These are phyloP conservation scores for Peterozyma xylosa DNA, from an alignment of 805 yeast species.

Conservation along the genomic window DNA sequence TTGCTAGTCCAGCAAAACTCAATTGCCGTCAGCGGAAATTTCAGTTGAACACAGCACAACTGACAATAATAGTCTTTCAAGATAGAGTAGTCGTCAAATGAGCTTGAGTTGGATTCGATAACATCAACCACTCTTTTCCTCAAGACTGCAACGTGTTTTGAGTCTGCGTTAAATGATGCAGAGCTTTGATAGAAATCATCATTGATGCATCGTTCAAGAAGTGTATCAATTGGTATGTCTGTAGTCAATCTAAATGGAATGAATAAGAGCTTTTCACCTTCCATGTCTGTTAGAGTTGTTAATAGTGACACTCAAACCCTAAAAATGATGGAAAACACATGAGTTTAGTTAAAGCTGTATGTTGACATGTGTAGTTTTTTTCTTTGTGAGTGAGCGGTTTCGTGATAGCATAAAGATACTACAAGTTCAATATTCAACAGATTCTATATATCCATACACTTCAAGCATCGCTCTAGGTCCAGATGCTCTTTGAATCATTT, in stretches of 20 bases:
- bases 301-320: neutral
- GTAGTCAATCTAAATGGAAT: constrained; percentile 8
- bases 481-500: too few species aligned
- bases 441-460: too few species aligned
- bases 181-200: constrained; percentile 31
- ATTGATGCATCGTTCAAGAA: constrained; percentile 1
- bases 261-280: constrained; percentile 5
- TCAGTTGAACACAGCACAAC: constrained; percentile 34
- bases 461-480: too few species aligned
- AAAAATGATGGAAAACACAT: too few species aligned
- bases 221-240: constrained; percentile 5
- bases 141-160: constrained; percentile 32
- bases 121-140: constrained; percentile 33
- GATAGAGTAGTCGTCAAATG: constrained; percentile 26
- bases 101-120: constrained; percentile 11
- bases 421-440: too few species aligned
- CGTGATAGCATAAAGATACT: too few species aligned
- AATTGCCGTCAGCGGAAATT: constrained; percentile 57
- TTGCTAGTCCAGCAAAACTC: constrained; percentile 72
- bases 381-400: too few species aligned
- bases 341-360: too few species aligned
- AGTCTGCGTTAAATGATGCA: constrained; percentile 18
- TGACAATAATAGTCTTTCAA: constrained; percentile 40
- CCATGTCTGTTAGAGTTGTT: neutral
- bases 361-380: too few species aligned